A percentile compares a stretch with the other conserved stretches of the same genome.
phyloP scores from a whole-genome alignment of 768 basidiomycete species.

The Albatrellus ellisii region DNA sequence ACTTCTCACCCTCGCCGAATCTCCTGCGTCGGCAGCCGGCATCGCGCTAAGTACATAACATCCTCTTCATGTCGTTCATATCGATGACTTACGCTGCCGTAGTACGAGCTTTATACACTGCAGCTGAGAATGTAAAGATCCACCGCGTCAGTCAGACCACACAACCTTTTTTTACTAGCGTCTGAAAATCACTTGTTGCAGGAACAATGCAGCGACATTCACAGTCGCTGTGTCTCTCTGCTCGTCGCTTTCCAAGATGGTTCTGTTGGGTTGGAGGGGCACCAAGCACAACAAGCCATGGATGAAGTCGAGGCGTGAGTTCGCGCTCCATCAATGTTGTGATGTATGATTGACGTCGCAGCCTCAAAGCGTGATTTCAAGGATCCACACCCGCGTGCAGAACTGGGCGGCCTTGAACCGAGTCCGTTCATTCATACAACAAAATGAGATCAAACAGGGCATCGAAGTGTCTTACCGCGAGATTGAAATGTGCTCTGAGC shows the following conservation, averaged over 20 bases:
- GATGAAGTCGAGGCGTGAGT: slow-evolving; percentile 12
- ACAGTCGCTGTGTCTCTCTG: slow-evolving; percentile 5
- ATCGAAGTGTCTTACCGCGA: slow-evolving; percentile 12
- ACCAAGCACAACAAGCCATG: slow-evolving; percentile 7
- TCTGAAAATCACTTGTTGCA: not conserved
- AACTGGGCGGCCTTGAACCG: slow-evolving; percentile 9
- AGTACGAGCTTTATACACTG: slow-evolving; percentile 17
- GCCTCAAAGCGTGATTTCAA: slow-evolving; percentile 4
- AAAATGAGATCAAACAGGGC: slow-evolving; percentile 9
- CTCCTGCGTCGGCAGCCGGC: no score
- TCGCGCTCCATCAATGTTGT: not conserved
- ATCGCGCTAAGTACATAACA: no score
- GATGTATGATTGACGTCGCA: not conserved
- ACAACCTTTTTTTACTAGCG: no score
- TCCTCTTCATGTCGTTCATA: not conserved
- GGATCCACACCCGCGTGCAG: slow-evolving; percentile 5
- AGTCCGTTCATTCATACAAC: slow-evolving; percentile 9
- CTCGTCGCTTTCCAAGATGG: slow-evolving; percentile 5
- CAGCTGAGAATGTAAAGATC: slow-evolving; percentile 26
- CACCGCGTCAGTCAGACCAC: slow-evolving; percentile 25
- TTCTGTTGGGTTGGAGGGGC: slow-evolving; percentile 8
- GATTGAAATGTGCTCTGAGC: slow-evolving; percentile 3
- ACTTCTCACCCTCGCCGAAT: not conserved
- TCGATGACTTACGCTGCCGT: slow-evolving; percentile 16
- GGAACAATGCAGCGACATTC: slow-evolving; percentile 10